Evolutionary conservation across 1,139 yeast species (phyloP), one percentile per base, ranked within the genome.

Genomic region (Yamadazyma songkhlaensis): DNA sequence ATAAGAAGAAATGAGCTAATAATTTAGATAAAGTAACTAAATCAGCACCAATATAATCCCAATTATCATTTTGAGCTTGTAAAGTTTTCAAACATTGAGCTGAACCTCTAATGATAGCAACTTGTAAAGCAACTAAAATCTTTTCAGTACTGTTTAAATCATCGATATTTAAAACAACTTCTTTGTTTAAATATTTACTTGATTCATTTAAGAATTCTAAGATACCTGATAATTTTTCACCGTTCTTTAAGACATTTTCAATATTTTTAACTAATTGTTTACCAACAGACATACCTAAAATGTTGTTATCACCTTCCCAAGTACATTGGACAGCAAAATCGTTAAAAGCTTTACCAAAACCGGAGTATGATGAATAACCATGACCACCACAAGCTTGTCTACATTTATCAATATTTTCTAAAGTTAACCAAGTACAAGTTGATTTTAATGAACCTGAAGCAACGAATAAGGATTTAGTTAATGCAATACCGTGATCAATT

Each of bases 11-110:
- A 46, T 64, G 68, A 35, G 68, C 67, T 44, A 59, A 62, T 42
- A 87, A 61, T 58, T 79, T 80, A 29, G 89, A 79, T 33, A 84
- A 62, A 29, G 65, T 55, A 26, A 81, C 76, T 53, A 81, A 69
- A 47, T 77, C 79, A 46, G 77, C 72, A 35, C 87, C 82, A 43
- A 80, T 74, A 34, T 64, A 60, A 48, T 71, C 76, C 57, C 64
- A 67, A 45, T 62, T 54, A 23, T 59, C 64, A 40, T 56, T 52
- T 46, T 58, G 59, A 31, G 53, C 51, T 48, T 60, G 55, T 41
- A 60, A 59, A 13, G 59, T 53, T 35, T 57, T 49, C 27, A 57
- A 51, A 35, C 70, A 65, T 49, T 59, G 60, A 46, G 57, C 44
- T 42, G 64, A 58, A 40, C 63, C 53, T 59, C 75, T 64, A 43